Conservation (phyloP, 2,329 filamentous ascomycete species). For the Tolypocladium pustulatum region DNA sequence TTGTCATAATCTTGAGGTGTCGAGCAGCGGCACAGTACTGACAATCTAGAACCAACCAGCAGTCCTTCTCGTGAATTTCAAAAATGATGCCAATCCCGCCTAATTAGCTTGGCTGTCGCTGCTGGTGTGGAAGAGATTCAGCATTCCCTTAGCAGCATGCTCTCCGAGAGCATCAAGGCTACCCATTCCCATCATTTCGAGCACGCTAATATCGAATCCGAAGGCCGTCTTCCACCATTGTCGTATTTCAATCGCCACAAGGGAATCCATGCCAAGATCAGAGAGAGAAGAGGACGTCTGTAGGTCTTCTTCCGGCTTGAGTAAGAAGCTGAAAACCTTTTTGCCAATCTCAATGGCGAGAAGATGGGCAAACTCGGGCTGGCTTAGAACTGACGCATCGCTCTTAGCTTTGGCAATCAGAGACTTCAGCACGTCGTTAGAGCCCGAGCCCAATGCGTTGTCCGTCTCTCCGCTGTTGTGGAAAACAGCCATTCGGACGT, state of each 20-base stretch:
- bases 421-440: not conserved
- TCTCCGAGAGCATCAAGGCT: conserved; percentile 6
- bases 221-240: conserved; percentile 10
- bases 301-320: conserved; percentile 5
- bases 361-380: not conserved
- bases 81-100: too few species aligned
- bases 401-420: not conserved
- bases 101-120: not conserved
- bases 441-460: not conserved
- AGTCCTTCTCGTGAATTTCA: too few species aligned
- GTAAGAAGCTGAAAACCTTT: conserved; percentile 7
- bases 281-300: conserved; percentile 1
- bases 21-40: too few species aligned
- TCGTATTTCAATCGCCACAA: conserved; percentile 12
- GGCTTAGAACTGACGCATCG: not conserved
- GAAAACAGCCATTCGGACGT: not conserved
- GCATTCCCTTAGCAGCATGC: not conserved
- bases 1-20: too few species aligned
- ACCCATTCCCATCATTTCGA: conserved; percentile 10
- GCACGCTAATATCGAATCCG: conserved; percentile 10
- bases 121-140: not conserved
- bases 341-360: conserved; percentile 8
- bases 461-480: not conserved
- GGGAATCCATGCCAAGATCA: conserved; percentile 12
- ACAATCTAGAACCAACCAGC: too few species aligned